Evolutionary conservation across 371 early-diverging fungal species (phyloP), one percentile per base, ranked within the genome.

Genomic region (Lichtheimia ornata): DNA sequence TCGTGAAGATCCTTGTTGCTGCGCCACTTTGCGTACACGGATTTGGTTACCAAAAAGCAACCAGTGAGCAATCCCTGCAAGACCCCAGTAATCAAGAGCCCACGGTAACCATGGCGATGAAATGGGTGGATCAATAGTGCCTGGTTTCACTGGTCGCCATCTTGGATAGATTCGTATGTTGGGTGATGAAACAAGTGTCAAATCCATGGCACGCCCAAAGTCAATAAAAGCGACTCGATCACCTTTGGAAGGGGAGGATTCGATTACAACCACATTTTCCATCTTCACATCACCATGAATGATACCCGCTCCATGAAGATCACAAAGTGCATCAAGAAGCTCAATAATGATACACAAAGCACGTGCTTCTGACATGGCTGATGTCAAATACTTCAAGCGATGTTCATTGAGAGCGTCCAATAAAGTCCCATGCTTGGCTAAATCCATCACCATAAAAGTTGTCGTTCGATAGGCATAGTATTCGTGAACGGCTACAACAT

Each of bases 231-330:
- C 64, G 0, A 83, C 18, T 42, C 67, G 67, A 14, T 50, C 13
- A 20, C 18, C 40, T 64, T 51, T 11, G 52, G 63, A 30, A n/a
- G n/a, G 17, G 11, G 49, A 49, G 6, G 49, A 28, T 25, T 56
- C 53, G 15, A 41, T 45, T 9, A 83, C 9, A 66, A 83, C 62
- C 24, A 76, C 58, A 58, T 83, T 83, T 49, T 83, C 84, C 2
- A 73, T 59, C 58, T 83, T 83, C 20, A 83, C 58, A 56, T 83
- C 84, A 49, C 76, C 73, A 59, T 83, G 84, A 43, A 67, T 49
- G 18, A 81, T 76, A 13, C 62, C 65, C 2, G 62, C 56, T 0
- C 18, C 12, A 51, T 83, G 84, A n/a, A 81, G 56, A 1, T 58
- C 53, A 4, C 40, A 22, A 11, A 79, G 25, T 5, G 66, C 59